phyloP scores from a whole-genome alignment of 208 protist genomes.

The Kentomonas sorsogonicus region DNA sequence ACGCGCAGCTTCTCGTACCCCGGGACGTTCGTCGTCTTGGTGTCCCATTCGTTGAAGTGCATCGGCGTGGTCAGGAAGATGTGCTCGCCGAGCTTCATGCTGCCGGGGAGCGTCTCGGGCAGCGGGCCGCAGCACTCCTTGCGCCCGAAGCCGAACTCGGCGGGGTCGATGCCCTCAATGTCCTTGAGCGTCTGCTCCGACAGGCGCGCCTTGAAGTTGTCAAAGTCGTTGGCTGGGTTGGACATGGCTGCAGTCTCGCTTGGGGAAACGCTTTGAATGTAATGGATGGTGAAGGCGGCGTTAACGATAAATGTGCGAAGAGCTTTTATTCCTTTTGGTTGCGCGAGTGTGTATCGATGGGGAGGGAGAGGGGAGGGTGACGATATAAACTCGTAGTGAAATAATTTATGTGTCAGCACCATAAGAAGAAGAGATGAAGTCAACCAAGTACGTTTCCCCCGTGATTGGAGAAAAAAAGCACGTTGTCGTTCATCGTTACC shows the following conservation, averaged over 20 bases:
- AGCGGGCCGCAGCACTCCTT: conserved; percentile 81
- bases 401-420: no score
- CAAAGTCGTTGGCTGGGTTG: conserved; percentile 41
- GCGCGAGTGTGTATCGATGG: background rate
- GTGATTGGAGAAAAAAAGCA: background rate
- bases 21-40: conserved; percentile 56
- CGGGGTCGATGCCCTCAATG: conserved; percentile 83
- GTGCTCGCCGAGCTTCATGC: conserved; percentile 77
- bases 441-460: background rate
- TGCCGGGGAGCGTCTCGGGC: conserved; percentile 58
- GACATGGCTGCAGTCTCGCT: conserved; percentile 6
- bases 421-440: conserved; percentile 8
- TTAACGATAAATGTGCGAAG: no score
- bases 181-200: conserved; percentile 60
- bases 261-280: background rate
- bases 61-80: conserved; percentile 68
- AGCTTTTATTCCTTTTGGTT: background rate
- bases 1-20: conserved; percentile 42
- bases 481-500: no score
- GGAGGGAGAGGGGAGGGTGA: background rate
- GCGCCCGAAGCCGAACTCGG: conserved; percentile 68
- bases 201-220: conserved; percentile 47
- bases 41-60: conserved; percentile 55
- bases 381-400: background rate
- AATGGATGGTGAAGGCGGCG: background rate